phyloP scores from a whole-genome alignment of 2,329 filamentous ascomycete genomes.

The Ceratocystis albifundus region DNA sequence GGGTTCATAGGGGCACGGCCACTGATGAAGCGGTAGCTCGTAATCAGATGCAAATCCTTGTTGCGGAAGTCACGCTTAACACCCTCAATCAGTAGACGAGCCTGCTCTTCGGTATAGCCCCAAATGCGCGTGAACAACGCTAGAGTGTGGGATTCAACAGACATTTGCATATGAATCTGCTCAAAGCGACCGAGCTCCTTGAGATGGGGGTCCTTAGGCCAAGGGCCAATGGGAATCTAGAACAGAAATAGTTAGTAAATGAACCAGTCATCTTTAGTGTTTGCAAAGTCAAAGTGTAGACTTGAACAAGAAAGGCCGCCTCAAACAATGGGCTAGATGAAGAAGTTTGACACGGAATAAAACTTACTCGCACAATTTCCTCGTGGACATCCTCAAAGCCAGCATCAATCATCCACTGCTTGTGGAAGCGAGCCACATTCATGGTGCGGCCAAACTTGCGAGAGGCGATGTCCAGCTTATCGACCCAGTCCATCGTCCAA shows the following conservation, averaged over 20 bases:
- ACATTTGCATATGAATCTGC: slow-evolving; percentile 35
- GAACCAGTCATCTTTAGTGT: too few species aligned
- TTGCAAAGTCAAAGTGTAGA: background rate
- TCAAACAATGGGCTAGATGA: too few species aligned
- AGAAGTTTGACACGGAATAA: background rate
- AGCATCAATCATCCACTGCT: slow-evolving; percentile 32
- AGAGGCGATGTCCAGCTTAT: slow-evolving; percentile 31
- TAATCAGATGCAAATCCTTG: slow-evolving; percentile 30
- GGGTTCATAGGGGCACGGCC: slow-evolving; percentile 25
- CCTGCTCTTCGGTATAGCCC: slow-evolving; percentile 34
- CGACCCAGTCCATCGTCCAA: slow-evolving; percentile 34
- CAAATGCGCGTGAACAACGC: slow-evolving; percentile 33
- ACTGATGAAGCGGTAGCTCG: slow-evolving; percentile 30
- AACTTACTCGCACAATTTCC: slow-evolving; percentile 28
- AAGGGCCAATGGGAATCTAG: slow-evolving; percentile 33
- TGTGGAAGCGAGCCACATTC: slow-evolving; percentile 32
- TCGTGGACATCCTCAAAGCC: slow-evolving; percentile 32
- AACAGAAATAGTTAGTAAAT: background rate
- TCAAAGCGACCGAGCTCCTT: slow-evolving; percentile 33
- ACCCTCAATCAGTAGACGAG: slow-evolving; percentile 34
- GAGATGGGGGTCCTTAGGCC: slow-evolving; percentile 31
- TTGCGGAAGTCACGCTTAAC: slow-evolving; percentile 32
- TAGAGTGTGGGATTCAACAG: slow-evolving; percentile 34
- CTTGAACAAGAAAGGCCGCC: background rate
- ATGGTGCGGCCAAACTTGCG: slow-evolving; percentile 32